These are phyloP conservation scores for Blastocystis sp. DNA, from an alignment of 352 stramenopile species.

Conservation along the genomic window DNA sequence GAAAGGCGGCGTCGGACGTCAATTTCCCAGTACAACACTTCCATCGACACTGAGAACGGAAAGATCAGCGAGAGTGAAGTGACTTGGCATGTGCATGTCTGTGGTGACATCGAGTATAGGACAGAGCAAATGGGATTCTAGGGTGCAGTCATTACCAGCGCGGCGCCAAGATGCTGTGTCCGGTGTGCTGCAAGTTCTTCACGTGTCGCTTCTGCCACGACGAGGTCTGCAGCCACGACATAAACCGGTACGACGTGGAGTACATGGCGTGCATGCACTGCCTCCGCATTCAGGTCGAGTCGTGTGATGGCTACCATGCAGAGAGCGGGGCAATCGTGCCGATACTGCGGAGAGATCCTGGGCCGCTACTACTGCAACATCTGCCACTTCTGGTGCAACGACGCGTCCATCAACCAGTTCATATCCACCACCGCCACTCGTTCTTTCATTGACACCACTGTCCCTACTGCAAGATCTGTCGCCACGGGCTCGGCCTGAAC, in stretches of 20 bases:
- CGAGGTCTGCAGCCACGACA: not conserved
- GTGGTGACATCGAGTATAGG: not conserved
- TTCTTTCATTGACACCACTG: slow-evolving; percentile 42
- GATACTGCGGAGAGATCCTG: slow-evolving; percentile 35
- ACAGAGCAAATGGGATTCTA: not conserved
- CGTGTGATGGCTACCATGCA: not conserved
- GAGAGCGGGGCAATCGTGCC: not conserved
- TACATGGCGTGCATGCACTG: slow-evolving; percentile 63
- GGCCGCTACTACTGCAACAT: slow-evolving; percentile 56
- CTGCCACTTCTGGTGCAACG: slow-evolving; percentile 59
- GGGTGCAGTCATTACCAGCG: slow-evolving; percentile 49
- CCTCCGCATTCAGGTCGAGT: slow-evolving; percentile 39
- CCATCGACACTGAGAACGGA: slow-evolving; percentile 27
- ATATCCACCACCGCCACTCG: not conserved
- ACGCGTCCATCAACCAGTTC: slow-evolving; percentile 19
- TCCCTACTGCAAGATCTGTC: slow-evolving; percentile 57
- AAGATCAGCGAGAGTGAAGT: not conserved
- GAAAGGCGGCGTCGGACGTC: not conserved
- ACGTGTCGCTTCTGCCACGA: slow-evolving; percentile 62
- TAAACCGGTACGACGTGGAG: slow-evolving; percentile 44
- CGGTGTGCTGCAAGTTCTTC: slow-evolving; percentile 54
- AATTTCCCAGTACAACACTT: not conserved
- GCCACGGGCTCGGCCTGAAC: not conserved
- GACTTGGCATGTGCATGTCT: not conserved
- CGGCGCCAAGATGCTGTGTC: slow-evolving; percentile 58